Base-by-base conservation (phyloP, 202 grass and related monocot species). In the Digitaria exilis region DNA sequence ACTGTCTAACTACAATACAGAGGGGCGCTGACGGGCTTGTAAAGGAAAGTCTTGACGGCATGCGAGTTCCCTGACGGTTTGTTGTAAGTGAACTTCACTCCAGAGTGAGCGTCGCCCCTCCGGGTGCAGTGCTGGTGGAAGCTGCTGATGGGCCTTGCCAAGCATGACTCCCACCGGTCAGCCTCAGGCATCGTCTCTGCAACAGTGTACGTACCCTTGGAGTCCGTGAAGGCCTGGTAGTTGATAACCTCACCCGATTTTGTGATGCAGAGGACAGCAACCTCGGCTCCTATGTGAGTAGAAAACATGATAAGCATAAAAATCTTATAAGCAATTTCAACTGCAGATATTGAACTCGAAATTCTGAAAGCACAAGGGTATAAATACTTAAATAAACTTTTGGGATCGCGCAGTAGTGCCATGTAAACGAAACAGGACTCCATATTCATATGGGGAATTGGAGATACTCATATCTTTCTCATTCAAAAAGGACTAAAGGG, bases 221-320 rank as follows among this genome's bases (percentile, higher is more conserved):
- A 91, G 85, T 98, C 85, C 67, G 96, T 98, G 87, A 95, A 98
- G 22, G 91, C 96, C 85, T 98, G 96, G 48, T 95, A 98, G 56
- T 98, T 98, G 66, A 98, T 89, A 50, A 98, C 96, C 59, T 98
- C 96, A 1, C 93, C 96, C 5, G 96, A 93, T 90, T 92, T 95
- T 5, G 91, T 94, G 81, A 98, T 93, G 91, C 96, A 98, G 35
- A 98, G 91, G 61, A 98, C 96, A 35, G 96, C 96, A 52, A 98
- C 92, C 80, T 98, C 96, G 0, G 96, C 90, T 62, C 90, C 92
- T 98, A 82, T 5, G 68, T 21, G 12, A 52, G 57, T 63, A 4
- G 34, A 2, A 71, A 24, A 42, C 41, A 49, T 12, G 18, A 75
- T 24, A 84, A 76, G 14, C 19, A 54, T 35, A 61, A 34, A n/a